These are phyloP conservation scores for Elsinoe batatas DNA, from an alignment of 2,329 filamentous ascomycete genomes.

Conservation along the genomic window DNA sequence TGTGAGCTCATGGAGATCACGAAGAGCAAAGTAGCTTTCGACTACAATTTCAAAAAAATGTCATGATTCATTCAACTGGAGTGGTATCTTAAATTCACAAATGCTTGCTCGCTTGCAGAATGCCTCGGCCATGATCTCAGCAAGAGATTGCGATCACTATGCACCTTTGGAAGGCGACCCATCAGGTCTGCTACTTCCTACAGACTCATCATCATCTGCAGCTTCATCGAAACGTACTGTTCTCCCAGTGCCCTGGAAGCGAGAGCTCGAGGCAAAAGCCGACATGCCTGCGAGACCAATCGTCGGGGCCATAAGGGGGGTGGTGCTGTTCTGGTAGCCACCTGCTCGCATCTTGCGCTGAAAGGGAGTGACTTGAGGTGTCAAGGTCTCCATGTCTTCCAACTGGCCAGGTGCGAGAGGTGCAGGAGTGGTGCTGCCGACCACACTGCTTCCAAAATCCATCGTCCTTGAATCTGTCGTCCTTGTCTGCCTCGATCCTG, in stretches of 20 bases:
- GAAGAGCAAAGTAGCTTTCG: neutral
- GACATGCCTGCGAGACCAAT: neutral
- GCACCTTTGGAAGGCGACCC: neutral
- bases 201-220: neutral
- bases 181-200: neutral
- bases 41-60: neutral
- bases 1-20: neutral
- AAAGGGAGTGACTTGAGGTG: slow-evolving; percentile 31
- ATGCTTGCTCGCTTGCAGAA: neutral
- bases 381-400: slow-evolving; percentile 19
- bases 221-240: slow-evolving; percentile 4
- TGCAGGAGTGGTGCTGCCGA: slow-evolving; percentile 13
- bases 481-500: slow-evolving; percentile 8
- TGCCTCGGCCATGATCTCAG: neutral
- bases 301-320: neutral
- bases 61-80: slow-evolving; percentile 3
- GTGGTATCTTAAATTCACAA: slow-evolving; percentile 4
- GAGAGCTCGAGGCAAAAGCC: neutral
- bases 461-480: neutral
- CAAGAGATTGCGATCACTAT: neutral
- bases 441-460: slow-evolving; percentile 10
- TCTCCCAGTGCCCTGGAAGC: neutral
- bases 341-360: slow-evolving; percentile 28
- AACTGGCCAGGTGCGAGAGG: slow-evolving; percentile 10
- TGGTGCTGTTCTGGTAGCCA: slow-evolving; percentile 18